These are phyloP conservation scores for Pichia thaimueangensis DNA, from an alignment of 805 yeast species.

Conservation along the genomic window DNA sequence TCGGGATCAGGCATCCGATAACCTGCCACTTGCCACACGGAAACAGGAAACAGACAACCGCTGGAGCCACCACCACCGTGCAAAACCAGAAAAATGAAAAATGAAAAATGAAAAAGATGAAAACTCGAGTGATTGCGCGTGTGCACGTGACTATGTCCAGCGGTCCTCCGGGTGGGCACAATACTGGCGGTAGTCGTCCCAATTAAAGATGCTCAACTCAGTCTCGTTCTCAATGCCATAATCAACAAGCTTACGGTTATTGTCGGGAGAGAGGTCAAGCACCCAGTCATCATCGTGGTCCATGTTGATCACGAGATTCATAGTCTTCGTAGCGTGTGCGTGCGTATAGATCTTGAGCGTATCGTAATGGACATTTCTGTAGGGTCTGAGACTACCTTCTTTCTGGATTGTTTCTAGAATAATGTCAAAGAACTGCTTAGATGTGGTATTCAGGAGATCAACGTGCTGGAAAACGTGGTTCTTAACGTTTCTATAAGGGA, in stretches of 20 bases:
- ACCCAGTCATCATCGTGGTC: constrained; percentile 74
- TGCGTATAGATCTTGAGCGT: constrained; percentile 83
- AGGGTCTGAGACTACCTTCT: constrained; percentile 74
- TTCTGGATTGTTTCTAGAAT: constrained; percentile 38
- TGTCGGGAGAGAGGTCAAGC: constrained; percentile 31
- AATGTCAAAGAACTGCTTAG: constrained; percentile 52
- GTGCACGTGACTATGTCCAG: constrained; percentile 9
- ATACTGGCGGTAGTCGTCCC: constrained; percentile 56
- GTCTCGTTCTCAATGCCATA: constrained; percentile 80
- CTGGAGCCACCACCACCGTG: neutral
- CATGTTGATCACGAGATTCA: constrained; percentile 85
- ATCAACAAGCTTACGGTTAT: constrained; percentile 38
- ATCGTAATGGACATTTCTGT: constrained; percentile 67
- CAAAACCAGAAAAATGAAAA: neutral
- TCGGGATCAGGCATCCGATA: too few relatives aligned
- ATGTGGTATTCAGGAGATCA: constrained; percentile 65
- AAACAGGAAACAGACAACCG: too few relatives aligned
- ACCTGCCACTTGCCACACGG: too few relatives aligned
- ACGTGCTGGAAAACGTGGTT: constrained; percentile 64
- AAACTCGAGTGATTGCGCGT: neutral
- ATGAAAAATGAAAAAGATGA: neutral
- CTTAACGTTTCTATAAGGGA: constrained; percentile 83
- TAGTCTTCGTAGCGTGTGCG: constrained; percentile 92
- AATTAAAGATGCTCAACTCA: constrained; percentile 77
- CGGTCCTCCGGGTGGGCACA: constrained; percentile 64